Evolutionary conservation across 163 green algal genomes (phyloP).

Genomic region (Scenedesmus sp.): DNA sequence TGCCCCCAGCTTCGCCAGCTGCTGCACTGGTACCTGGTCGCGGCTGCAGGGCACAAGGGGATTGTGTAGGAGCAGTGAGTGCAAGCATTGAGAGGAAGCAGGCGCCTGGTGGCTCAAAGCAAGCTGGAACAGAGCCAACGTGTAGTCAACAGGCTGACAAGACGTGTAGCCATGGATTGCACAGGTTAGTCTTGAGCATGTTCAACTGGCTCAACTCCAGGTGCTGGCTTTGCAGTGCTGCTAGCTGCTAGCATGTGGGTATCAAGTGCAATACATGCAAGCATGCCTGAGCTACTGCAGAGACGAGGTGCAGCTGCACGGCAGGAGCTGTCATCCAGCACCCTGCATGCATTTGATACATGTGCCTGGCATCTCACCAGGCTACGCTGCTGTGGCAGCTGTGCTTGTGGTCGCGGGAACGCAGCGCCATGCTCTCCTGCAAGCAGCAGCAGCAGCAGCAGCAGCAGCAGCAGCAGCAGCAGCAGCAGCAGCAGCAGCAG

Average conservation of each 20-base stretch:
- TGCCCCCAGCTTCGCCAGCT: background rate
- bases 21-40: background rate
- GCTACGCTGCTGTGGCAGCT: constrained; percentile 3
- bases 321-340: background rate
- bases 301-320: background rate
- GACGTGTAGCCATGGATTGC: background rate
- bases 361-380: background rate
- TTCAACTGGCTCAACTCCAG: background rate
- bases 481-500: background rate
- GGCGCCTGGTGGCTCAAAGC: too few relatives aligned
- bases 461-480: too few relatives aligned
- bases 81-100: background rate
- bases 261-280: background rate
- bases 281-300: background rate
- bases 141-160: background rate
- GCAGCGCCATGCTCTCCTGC: background rate
- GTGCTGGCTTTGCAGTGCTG: background rate
- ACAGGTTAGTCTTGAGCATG: too few relatives aligned
- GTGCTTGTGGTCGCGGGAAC: background rate
- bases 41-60: background rate
- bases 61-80: background rate
- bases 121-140: background rate
- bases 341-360: too few relatives aligned
- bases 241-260: too few relatives aligned
- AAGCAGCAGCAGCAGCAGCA: background rate